phyloP scores from a whole-genome alignment of 2,329 filamentous ascomycete genomes.

The Beauveria varroae region DNA sequence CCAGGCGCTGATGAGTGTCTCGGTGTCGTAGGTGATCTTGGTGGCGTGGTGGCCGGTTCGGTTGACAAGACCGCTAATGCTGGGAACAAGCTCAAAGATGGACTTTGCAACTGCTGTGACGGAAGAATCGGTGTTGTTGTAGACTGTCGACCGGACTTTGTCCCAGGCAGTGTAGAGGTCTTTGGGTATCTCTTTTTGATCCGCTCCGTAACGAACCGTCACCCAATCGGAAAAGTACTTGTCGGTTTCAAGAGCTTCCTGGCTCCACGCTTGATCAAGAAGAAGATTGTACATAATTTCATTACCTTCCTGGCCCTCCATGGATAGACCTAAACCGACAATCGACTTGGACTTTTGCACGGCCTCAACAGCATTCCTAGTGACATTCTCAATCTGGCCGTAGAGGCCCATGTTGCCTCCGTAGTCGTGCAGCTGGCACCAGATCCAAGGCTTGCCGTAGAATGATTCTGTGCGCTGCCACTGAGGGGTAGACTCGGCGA shows the following conservation, averaged over 20 bases:
- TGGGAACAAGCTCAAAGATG: slow-evolving; percentile 36
- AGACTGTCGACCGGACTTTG: slow-evolving; percentile 8
- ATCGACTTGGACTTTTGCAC: slow-evolving; percentile 29
- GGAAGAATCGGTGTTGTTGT: slow-evolving; percentile 14
- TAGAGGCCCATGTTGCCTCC: slow-evolving; percentile 39
- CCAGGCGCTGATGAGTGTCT: slow-evolving; percentile 29
- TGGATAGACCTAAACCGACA: slow-evolving; percentile 38
- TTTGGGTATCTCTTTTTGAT: slow-evolving; percentile 1
- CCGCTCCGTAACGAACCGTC: slow-evolving; percentile 27
- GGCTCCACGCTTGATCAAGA: slow-evolving; percentile 40
- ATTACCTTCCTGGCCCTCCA: slow-evolving; percentile 42
- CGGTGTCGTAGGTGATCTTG: slow-evolving; percentile 31
- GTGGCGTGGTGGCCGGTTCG: slow-evolving; percentile 29
- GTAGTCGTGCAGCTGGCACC: slow-evolving; percentile 41
- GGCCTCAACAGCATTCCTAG: slow-evolving; percentile 34
- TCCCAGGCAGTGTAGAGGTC: slow-evolving; percentile 10
- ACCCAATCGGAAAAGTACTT: slow-evolving; percentile 39
- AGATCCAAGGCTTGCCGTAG: slow-evolving; percentile 43
- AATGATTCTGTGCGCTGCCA: slow-evolving; percentile 41
- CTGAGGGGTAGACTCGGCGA: slow-evolving; percentile 38
- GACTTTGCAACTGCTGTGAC: slow-evolving; percentile 32
- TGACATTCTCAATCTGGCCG: slow-evolving; percentile 40
- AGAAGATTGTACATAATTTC: slow-evolving; percentile 41
- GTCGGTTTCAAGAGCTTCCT: slow-evolving; percentile 31
- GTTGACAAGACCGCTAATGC: slow-evolving; percentile 28